These are phyloP conservation scores for Spencermartinsiella ligniputridi DNA, from an alignment of 1,139 yeast genomes.

Conservation along the genomic window DNA sequence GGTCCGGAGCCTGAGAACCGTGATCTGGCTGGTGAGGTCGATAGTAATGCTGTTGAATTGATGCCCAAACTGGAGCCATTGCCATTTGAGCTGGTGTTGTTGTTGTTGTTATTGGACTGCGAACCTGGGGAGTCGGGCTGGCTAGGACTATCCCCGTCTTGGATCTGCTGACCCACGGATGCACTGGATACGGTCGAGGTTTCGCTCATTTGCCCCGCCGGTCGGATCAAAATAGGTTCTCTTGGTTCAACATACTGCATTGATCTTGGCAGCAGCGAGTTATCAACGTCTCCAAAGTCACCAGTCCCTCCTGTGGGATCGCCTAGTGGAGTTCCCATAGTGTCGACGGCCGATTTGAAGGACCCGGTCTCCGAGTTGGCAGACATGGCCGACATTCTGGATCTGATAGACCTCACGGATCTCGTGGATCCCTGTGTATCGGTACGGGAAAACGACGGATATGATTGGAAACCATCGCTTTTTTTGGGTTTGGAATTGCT, in stretches of 20 bases:
- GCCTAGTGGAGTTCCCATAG: slow-evolving; percentile 2
- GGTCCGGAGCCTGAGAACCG: slow-evolving; percentile 2
- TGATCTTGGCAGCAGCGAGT: slow-evolving; percentile 27
- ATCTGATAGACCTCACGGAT: slow-evolving; percentile 33
- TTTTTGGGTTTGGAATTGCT: slow-evolving; percentile 30
- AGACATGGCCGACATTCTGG: slow-evolving; percentile 26
- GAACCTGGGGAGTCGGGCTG: neutral
- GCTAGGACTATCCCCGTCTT: neutral
- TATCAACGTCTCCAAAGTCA: slow-evolving; percentile 8
- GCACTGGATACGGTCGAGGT: slow-evolving; percentile 11
- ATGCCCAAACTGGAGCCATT: neutral
- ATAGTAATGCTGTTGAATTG: neutral
- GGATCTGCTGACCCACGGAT: neutral
- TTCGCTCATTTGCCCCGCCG: slow-evolving; percentile 26
- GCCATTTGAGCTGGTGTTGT: neutral
- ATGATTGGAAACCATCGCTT: slow-evolving; percentile 29
- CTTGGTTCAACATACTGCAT: slow-evolving; percentile 32
- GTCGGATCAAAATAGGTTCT: slow-evolving; percentile 31
- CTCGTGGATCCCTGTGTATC: slow-evolving; percentile 41
- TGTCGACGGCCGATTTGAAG: slow-evolving; percentile 24
- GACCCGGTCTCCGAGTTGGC: slow-evolving; percentile 24
- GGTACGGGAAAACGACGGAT: slow-evolving; percentile 38
- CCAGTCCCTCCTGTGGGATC: slow-evolving; percentile 1
- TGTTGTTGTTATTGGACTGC: neutral
- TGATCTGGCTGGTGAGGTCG: slow-evolving; percentile 1